Conservation (phyloP, 176 grass and related monocot genomes). For the Luzula sylvatica region DNA sequence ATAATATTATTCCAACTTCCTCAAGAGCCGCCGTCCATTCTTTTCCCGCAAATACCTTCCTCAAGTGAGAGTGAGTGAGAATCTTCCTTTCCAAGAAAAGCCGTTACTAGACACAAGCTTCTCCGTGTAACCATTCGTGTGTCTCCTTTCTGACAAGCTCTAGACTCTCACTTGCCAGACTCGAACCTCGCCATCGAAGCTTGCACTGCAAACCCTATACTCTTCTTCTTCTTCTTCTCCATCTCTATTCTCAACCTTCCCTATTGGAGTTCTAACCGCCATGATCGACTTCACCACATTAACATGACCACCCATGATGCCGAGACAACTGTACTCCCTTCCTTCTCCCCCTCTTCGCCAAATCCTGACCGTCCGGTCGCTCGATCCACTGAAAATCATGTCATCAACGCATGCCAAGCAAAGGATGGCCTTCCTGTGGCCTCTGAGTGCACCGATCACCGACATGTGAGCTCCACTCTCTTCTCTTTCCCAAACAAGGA, state of each 20-base stretch:
- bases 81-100: too few species aligned
- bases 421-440: conserved; percentile 60
- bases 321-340: conserved; percentile 35
- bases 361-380: conserved; percentile 61
- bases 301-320: conserved; percentile 46
- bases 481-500: conserved; percentile 90
- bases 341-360: conserved; percentile 48
- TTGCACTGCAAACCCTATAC: conserved; percentile 58
- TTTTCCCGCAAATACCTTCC: too few species aligned
- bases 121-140: too few species aligned
- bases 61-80: too few species aligned
- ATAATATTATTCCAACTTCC: too few species aligned
- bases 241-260: neutral
- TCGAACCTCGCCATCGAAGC: conserved; percentile 70
- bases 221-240: conserved; percentile 40
- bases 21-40: too few species aligned
- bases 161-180: conserved; percentile 50
- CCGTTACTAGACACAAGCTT: too few species aligned
- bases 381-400: conserved; percentile 64
- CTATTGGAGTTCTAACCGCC: conserved; percentile 2
- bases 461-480: conserved; percentile 56
- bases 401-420: conserved; percentile 47
- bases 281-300: conserved; percentile 41
- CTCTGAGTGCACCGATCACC: conserved; percentile 49
- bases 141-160: too few species aligned